These are phyloP conservation scores for Penicillium verhagenii DNA, from an alignment of 495 filamentous ascomycete species.

Conservation along the genomic window DNA sequence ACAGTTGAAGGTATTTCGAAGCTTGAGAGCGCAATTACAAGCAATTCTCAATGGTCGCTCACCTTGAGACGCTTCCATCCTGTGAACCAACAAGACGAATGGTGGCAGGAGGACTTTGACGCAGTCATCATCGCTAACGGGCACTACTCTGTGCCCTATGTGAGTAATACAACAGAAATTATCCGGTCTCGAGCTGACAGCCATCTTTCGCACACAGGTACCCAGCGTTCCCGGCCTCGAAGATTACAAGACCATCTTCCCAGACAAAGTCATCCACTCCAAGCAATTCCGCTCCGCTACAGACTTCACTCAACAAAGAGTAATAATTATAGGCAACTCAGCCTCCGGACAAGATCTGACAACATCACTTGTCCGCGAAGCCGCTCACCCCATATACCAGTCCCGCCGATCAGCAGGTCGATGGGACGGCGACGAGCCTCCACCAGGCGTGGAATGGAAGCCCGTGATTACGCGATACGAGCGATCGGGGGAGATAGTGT, in stretches of 20 bases:
- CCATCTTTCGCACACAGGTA: too few relatives aligned
- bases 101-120: conserved; percentile 1
- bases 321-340: neutral
- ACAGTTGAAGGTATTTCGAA: neutral
- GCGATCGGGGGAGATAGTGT: neutral
- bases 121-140: neutral
- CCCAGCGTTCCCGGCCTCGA: neutral
- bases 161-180: too few relatives aligned
- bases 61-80: neutral
- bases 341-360: neutral
- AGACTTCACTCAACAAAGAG: neutral
- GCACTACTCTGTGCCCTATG: conserved; percentile 3
- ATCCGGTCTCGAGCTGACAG: too few relatives aligned
- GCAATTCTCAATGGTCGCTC: neutral
- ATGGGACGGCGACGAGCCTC: conserved; percentile 1
- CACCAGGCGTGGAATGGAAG: neutral
- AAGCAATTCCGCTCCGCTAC: neutral
- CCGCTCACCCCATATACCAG: neutral
- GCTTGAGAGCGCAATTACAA: neutral
- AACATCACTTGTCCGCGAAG: neutral
- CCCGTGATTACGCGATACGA: neutral
- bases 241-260: neutral
- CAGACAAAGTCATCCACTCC: neutral
- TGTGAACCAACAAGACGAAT: neutral
- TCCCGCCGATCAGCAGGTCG: neutral